These are phyloP conservation scores for Zygnema cylindricum DNA, from an alignment of 139 green algal genomes.

Conservation along the genomic window DNA sequence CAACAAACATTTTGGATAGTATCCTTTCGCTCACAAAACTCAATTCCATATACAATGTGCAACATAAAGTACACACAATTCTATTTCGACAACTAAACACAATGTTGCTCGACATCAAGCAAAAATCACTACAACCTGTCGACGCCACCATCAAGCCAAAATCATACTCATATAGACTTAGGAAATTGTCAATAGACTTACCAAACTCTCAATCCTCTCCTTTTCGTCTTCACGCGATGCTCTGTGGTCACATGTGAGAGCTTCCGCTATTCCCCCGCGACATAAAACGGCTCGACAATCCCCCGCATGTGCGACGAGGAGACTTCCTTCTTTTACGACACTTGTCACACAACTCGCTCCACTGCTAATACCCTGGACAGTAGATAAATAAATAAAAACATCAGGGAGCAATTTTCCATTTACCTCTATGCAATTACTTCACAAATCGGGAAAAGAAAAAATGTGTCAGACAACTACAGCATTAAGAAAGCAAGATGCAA, in stretches of 20 bases:
- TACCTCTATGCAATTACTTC: too few relatives aligned
- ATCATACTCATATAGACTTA: slow-evolving; percentile 33
- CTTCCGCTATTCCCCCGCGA: slow-evolving; percentile 46
- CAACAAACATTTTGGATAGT: too few relatives aligned
- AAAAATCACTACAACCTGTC: too few relatives aligned
- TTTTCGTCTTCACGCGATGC: slow-evolving; percentile 51
- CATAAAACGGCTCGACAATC: slow-evolving; percentile 69
- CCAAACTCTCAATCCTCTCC: slow-evolving; percentile 57
- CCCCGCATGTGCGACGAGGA: slow-evolving; percentile 66
- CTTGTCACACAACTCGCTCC: slow-evolving; percentile 15
- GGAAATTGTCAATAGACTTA: background rate
- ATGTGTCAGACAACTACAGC: background rate
- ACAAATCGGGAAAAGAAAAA: background rate
- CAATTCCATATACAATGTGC: too few relatives aligned
- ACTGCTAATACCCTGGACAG: slow-evolving; percentile 14
- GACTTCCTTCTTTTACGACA: slow-evolving; percentile 2
- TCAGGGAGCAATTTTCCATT: too few relatives aligned
- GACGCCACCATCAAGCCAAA: slow-evolving; percentile 61
- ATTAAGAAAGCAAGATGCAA: too few relatives aligned
- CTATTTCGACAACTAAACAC: too few relatives aligned
- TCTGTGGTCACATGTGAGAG: slow-evolving; percentile 65
- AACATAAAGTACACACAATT: too few relatives aligned
- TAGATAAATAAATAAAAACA: too few relatives aligned
- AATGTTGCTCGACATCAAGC: too few relatives aligned
- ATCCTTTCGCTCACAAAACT: too few relatives aligned